phyloP scores from a whole-genome alignment of 306 rosid genomes.

The Hippophae tibetana region DNA sequence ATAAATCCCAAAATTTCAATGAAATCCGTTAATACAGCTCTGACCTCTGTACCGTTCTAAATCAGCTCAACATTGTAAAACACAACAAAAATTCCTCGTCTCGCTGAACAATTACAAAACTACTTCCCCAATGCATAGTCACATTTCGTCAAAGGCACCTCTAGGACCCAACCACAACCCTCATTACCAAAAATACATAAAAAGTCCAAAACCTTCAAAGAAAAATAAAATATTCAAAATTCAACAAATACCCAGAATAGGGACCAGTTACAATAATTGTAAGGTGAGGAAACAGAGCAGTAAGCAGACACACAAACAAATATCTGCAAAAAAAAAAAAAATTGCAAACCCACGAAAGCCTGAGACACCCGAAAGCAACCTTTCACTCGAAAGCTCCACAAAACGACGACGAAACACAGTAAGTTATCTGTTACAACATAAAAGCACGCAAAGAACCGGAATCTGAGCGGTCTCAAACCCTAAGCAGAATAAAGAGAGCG shows the following conservation, averaged over 20 bases:
- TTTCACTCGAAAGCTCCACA: neutral
- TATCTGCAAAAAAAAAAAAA: neutral
- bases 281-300: neutral
- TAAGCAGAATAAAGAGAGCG: neutral
- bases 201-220: neutral
- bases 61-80: conserved; percentile 21
- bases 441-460: neutral
- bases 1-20: conserved; percentile 11
- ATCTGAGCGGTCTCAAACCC: neutral
- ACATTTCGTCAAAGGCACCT: conserved; percentile 2
- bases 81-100: conserved; percentile 7
- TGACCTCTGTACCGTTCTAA: conserved; percentile 4
- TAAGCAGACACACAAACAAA: neutral
- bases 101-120: neutral
- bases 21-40: neutral
- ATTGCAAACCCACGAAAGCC: conserved; percentile 2
- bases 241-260: neutral
- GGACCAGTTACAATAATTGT: conserved; percentile 3
- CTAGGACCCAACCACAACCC: neutral
- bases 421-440: neutral
- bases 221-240: neutral
- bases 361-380: conserved; percentile 1
- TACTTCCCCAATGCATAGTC: neutral
- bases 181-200: neutral
- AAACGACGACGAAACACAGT: neutral